Conservation (phyloP, 1,139 yeast genomes). For the Diutina rugosa region DNA sequence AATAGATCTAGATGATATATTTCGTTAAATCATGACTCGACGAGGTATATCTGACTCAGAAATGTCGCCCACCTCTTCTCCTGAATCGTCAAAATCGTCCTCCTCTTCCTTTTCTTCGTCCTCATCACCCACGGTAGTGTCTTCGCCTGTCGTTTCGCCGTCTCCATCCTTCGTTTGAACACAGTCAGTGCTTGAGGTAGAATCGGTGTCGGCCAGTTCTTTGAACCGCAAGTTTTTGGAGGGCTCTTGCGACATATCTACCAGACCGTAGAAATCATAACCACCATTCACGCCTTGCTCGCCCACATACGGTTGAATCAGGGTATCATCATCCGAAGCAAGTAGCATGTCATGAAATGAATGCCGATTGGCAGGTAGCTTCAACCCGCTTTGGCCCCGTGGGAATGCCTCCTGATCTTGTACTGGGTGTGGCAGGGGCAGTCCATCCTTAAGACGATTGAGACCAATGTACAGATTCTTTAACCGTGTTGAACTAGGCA, state of each 20-base stretch:
- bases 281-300: not conserved
- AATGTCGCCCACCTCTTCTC: not conserved
- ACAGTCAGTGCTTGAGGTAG: not conserved
- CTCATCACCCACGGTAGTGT: not conserved
- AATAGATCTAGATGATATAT: not conserved
- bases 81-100: not conserved
- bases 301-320: not conserved
- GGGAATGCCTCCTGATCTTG: not conserved
- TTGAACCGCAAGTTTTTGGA: not conserved
- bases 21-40: not conserved
- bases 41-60: not conserved
- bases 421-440: not conserved
- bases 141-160: not conserved
- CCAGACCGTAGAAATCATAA: not conserved
- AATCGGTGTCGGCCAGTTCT: not conserved
- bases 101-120: not conserved
- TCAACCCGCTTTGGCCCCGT: not conserved
- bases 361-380: not conserved
- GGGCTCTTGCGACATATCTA: not conserved
- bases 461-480: constrained; percentile 1
- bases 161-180: not conserved
- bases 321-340: not conserved
- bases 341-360: not conserved
- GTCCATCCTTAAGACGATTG: not conserved
- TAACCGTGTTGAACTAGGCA: not conserved